Base-by-base conservation (phyloP, 2,329 filamentous ascomycete species). In the Colletotrichum echinochloae region DNA sequence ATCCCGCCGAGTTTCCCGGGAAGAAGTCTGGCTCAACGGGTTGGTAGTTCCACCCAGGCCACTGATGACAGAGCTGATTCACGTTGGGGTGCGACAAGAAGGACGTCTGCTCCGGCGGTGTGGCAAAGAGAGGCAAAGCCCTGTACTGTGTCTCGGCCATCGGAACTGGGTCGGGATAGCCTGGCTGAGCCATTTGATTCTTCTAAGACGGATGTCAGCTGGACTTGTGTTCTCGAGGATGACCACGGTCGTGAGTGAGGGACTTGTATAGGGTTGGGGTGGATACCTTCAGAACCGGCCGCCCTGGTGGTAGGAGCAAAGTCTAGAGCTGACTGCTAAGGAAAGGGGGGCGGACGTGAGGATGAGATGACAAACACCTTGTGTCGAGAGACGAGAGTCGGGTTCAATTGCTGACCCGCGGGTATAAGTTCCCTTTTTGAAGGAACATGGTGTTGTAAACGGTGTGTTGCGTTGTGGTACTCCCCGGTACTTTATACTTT, bases 41-140 rank as follows among this genome's bases (percentile, higher is more conserved):
- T 11, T 55, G n/a, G 55, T 14, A 48, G 5, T 55, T 30, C 37
- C 61, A 65, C 14, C 35, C 39, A 33, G 61, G 3, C 66, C 61
- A 69, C 23, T 23, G 30, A 37, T 39, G 66, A 30, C 16, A 60
- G 8, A 30, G n/a, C 16, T 48, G 28, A 44, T 33, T 48, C 0
- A 28, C 23, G 18, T 18, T n/a, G 14, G 23, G 39, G 11, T 48
- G 66, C 37, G 66, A 60, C 8, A 65, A 18, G 14, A 28, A 16
- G 9, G 41, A 7, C 11, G 44, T 35, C 41, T 62, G 57, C 16
- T 55, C 46, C 30, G 23, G 37, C 23, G 54, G 37, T 16, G 33
- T 65, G 16, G 54, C 23, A 69, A 65, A 60, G 4, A 39, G 2
- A 3, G 28, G 23, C 39, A 48, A 23, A 16, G 37, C 5, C 39